Percentiles rank a stretch among this genome's conserved stretches.
Conservation (phyloP, 1,284 basidiomycete genomes). For the Apiotrichum gamsii region DNA sequence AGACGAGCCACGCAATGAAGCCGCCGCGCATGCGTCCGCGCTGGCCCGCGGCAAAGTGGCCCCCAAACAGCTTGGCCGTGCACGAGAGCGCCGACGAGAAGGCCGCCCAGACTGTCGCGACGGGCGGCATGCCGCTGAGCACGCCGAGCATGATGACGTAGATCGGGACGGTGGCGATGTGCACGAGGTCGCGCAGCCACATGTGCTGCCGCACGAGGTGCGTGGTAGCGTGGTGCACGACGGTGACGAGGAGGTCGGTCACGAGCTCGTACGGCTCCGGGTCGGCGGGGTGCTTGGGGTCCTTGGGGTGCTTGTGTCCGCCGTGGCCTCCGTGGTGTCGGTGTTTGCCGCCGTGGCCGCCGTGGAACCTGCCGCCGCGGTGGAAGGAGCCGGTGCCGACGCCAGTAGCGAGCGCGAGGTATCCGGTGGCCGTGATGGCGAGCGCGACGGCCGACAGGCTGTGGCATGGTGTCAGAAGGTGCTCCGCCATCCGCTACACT, state of each 20-base stretch:
- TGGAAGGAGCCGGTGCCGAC: slow-evolving; percentile 30
- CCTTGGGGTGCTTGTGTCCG: not conserved
- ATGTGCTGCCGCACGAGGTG: slow-evolving; percentile 19
- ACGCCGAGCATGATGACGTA: slow-evolving; percentile 31
- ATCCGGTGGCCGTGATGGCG: slow-evolving; percentile 36
- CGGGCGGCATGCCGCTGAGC: slow-evolving; percentile 34
- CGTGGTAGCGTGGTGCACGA: not conserved
- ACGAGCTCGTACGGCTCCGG: not conserved
- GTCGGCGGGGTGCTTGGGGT: too few relatives aligned
- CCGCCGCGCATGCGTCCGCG: not conserved
- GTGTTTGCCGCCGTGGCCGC: not conserved
- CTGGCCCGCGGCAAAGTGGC: not conserved
- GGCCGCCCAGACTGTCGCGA: slow-evolving; percentile 21
- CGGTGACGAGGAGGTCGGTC: not conserved
- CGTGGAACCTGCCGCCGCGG: too few relatives aligned
- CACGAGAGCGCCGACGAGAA: not conserved
- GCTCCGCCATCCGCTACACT: too few relatives aligned
- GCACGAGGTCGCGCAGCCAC: slow-evolving; percentile 24
- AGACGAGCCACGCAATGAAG: slow-evolving; percentile 24
- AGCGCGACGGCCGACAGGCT: slow-evolving; percentile 35
- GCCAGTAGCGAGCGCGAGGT: slow-evolving; percentile 37
- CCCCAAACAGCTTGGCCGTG: too few relatives aligned
- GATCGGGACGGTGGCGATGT: slow-evolving; percentile 34
- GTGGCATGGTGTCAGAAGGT: slow-evolving; percentile 1
- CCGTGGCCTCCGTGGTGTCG: not conserved